Evolutionary conservation across 441 rosid genomes (phyloP), one percentile per base, ranked within the genome.

Genomic region (Raphanus hybrid): DNA sequence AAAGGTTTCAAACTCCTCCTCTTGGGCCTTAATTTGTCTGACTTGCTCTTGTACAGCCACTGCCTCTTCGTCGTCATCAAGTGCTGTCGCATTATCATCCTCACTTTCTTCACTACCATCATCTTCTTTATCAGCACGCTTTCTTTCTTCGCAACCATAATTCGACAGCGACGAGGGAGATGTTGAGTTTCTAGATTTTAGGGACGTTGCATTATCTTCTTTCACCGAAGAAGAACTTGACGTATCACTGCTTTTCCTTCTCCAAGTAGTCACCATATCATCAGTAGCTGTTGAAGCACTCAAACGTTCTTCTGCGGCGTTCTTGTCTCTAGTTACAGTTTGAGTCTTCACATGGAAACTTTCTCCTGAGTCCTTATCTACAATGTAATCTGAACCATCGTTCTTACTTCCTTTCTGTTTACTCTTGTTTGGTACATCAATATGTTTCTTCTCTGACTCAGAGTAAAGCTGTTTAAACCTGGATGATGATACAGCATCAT

Each of bases 21-120:
- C 99, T 72, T 96, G 97, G 59, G 89, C 90, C 85, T 89, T 92
- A 79, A 96, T 96, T 80, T 96, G 98, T 87, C 93, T 89, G 34
- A 91, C 89, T 91, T 96, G 99, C 85, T 93, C 99, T 81, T 93
- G 96, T 41, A 96, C 97, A 62, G 94, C 99, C 76, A 88, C 91
- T 39, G 88, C 96, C 83, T 96, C 99, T 76, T 96, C 98, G 84
- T 96, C 98, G 84, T 96, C 99, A 77, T 91, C 99, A 45, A 90
- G 80, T 50, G 86, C 81, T 69, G 86, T 83, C 64, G 81, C 90
- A 26, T 83, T 90, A 73, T 92, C 94, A 69, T 87, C 94, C 79
- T 86, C 95, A 85, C 83, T 88, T 8, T 54, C 83, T 60, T 70
- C 83, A 43, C 79, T 80, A 54, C 74, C 81, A 82, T 87, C 88